Evolutionary conservation across 306 rosid species (phyloP).

Genomic region (Glycine tomentella): DNA sequence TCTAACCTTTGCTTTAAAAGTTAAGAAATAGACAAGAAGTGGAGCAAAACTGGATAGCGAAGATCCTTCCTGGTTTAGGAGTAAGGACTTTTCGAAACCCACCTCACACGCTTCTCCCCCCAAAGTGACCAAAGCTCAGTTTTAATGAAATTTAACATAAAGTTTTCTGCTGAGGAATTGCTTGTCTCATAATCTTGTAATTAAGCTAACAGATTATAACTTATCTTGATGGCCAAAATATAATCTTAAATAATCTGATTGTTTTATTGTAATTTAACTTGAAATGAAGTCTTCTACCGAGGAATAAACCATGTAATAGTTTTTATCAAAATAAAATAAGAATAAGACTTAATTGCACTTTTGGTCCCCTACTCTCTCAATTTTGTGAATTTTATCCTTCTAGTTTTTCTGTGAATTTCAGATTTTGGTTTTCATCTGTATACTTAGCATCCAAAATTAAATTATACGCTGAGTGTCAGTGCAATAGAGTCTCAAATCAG

Average conservation of each 20-base stretch:
- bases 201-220: not conserved
- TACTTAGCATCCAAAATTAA: not conserved
- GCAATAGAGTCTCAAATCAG: not conserved
- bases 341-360: not conserved
- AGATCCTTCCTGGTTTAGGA: not conserved
- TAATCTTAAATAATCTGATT: not conserved
- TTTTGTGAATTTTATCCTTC: not conserved
- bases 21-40: not conserved
- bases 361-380: not conserved
- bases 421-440: not conserved
- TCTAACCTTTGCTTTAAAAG: slow-evolving; percentile 5
- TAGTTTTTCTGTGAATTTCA: too few relatives aligned
- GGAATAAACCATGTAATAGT: not conserved
- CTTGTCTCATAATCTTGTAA: slow-evolving; percentile 2
- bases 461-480: not conserved
- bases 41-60: slow-evolving; percentile 1
- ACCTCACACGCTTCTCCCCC: not conserved
- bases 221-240: slow-evolving; percentile 17
- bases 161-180: not conserved
- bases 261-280: slow-evolving; percentile 26
- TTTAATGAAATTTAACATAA: slow-evolving; percentile 7
- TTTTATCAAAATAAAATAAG: not conserved
- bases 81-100: not conserved
- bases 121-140: slow-evolving; percentile 8
- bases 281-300: slow-evolving; percentile 6